These are phyloP conservation scores for Alternaria triticina DNA, from an alignment of 2,329 filamentous ascomycete genomes.

Conservation along the genomic window DNA sequence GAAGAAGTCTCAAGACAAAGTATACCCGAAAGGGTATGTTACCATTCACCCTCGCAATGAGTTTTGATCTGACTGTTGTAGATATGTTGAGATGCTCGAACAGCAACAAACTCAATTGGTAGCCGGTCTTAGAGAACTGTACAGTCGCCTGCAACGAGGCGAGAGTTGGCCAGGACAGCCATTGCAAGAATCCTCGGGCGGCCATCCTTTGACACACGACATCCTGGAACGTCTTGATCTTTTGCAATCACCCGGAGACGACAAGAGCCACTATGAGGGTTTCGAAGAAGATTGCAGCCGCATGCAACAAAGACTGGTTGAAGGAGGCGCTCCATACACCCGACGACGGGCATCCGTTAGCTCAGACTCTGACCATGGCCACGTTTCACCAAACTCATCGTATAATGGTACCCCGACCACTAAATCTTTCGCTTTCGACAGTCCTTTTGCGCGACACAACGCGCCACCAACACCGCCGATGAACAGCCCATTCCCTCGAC, in stretches of 20 bases:
- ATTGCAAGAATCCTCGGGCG: conserved; percentile 59
- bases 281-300: conserved; percentile 66
- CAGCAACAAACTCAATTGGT: conserved; percentile 69
- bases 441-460: conserved; percentile 40
- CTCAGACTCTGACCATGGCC: conserved; percentile 63
- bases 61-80: conserved; percentile 34
- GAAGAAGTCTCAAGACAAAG: conserved; percentile 71
- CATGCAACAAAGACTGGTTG: conserved; percentile 63
- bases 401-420: conserved; percentile 48
- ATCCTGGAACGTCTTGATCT: conserved; percentile 66
- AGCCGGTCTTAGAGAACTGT: conserved; percentile 66
- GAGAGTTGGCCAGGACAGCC: conserved; percentile 63
- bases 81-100: conserved; percentile 71
- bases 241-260: conserved; percentile 59
- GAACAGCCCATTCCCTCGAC: conserved; percentile 47
- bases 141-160: conserved; percentile 59
- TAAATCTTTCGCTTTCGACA: conserved; percentile 38
- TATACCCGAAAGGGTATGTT: conserved; percentile 69
- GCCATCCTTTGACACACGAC: conserved; percentile 67
- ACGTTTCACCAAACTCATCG: conserved; percentile 47
- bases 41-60: background rate
- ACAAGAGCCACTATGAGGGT: conserved; percentile 51
- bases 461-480: conserved; percentile 48
- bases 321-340: conserved; percentile 59
- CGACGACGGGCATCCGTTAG: conserved; percentile 63